Evolutionary conservation across 257 asterid genomes (phyloP), one percentile per base, ranked within the genome.

Genomic region (Rauvolfia tetraphylla): DNA sequence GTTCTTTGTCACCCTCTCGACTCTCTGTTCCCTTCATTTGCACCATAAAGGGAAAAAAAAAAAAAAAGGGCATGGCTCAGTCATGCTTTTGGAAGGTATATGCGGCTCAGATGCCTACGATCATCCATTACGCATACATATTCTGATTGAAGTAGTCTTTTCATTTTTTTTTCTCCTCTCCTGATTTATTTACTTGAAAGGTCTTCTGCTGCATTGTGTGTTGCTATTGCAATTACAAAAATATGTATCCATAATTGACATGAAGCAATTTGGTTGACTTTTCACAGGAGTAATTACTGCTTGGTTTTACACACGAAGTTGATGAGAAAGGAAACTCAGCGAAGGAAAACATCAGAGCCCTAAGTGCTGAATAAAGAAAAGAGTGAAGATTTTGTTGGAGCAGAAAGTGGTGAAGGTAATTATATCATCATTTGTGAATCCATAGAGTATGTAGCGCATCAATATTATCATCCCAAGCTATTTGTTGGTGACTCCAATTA

Each of bases 1-100:
- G 82, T 93, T 91, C 94, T 90, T 95, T 1, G 98, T 93, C 72
- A 95, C 96, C 85, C 98, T 90, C 81, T 95, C 89, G 71, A 95
- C 87, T 81, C 98, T 89, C 87, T 95, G 97, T 53, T 93, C 98
- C 83, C 99, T 95, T 76, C 81, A 77, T 66, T 59, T 46, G 33
- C 73, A 76, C 7, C 49, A 42, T 7, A 25, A 25, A n/a, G 0
- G 7, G 41, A 27, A 33, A 83, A 41, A 25, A 57, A 67, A 33
- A 67, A 33, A n/a, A 70, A 0, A 39, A 25, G 29, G 49, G 25
- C 27, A 13, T 59, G 22, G 6, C 25, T 74, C 22, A 76, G 14
- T 29, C 7, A 7, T 48, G 39, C 54, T 62, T 23, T 1, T 72
- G 31, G 67, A 36, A 22, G n/a, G 27, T 22, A 53, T 49, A 49